phyloP scores from a whole-genome alignment of 2,329 filamentous ascomycete species.

The Monilinia fructigena region DNA sequence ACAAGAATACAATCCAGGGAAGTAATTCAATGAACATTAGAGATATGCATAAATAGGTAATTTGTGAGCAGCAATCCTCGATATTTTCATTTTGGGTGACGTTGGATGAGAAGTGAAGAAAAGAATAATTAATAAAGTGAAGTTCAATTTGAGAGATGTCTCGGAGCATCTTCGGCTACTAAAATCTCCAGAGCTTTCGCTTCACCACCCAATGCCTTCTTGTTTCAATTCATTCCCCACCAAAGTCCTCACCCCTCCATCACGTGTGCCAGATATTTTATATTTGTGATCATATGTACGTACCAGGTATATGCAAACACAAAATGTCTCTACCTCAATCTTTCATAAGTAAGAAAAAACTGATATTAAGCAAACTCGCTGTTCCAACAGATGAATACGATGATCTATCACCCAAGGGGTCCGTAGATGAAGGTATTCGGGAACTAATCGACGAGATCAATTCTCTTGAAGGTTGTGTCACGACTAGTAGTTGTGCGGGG shows the following conservation, averaged over 20 bases:
- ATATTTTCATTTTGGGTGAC: neutral
- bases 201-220: slow-evolving; percentile 8
- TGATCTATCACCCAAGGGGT: slow-evolving; percentile 86
- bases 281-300: neutral
- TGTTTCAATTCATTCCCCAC: neutral
- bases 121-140: neutral
- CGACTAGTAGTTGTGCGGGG: slow-evolving; percentile 90
- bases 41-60: neutral
- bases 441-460: slow-evolving; percentile 80
- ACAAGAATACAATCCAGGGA: neutral
- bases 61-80: no score
- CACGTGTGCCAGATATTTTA: neutral
- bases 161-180: slow-evolving; percentile 10
- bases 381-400: slow-evolving; percentile 69
- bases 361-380: slow-evolving; percentile 69
- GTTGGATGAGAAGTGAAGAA: neutral
- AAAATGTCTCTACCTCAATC: slow-evolving; percentile 30
- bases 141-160: neutral
- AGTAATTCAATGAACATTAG: neutral
- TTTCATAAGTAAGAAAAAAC: slow-evolving; percentile 64
- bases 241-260: slow-evolving; percentile 17
- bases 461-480: slow-evolving; percentile 69
- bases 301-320: neutral
- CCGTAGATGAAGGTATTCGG: slow-evolving; percentile 75
- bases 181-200: neutral